These are phyloP conservation scores for Sistotremastrum suecicum DNA, from an alignment of 768 basidiomycete species.

Conservation along the genomic window DNA sequence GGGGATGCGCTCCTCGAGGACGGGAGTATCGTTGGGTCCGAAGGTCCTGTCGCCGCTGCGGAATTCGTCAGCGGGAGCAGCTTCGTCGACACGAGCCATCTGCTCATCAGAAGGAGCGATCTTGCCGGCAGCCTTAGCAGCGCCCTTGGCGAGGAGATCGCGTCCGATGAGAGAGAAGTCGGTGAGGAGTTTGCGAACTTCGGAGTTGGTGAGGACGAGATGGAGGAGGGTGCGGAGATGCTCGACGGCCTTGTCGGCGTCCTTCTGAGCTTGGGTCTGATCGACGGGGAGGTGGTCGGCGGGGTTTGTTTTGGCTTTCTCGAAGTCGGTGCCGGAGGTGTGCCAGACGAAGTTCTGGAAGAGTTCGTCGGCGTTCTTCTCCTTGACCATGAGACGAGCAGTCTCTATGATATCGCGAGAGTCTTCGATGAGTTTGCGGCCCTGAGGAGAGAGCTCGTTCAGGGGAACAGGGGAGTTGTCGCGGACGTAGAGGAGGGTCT, in stretches of 20 bases:
- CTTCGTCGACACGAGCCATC: conserved; percentile 51
- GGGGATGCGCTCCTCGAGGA: conserved; percentile 32
- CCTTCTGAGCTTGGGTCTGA: conserved; percentile 37
- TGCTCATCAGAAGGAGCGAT: conserved; percentile 53
- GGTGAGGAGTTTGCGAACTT: conserved; percentile 77
- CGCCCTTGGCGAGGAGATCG: conserved; percentile 66
- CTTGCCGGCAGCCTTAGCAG: conserved; percentile 51
- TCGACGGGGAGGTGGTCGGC: conserved; percentile 32
- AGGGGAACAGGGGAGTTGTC: conserved; percentile 45
- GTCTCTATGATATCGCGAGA: conserved; percentile 70
- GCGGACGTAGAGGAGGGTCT: conserved; percentile 52
- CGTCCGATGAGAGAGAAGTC: conserved; percentile 70
- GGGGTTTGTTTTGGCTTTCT: conserved; percentile 27
- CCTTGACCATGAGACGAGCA: conserved; percentile 48
- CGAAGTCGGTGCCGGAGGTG: conserved; percentile 40
- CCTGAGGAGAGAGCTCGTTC: conserved; percentile 59
- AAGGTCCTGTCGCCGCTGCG: conserved; percentile 31
- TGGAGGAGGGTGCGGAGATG: conserved; percentile 81
- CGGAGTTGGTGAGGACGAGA: conserved; percentile 84
- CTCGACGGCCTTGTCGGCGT: conserved; percentile 55
- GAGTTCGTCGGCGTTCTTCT: conserved; percentile 86
- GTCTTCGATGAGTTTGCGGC: conserved; percentile 63
- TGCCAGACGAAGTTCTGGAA: conserved; percentile 86
- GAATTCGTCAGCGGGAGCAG: conserved; percentile 58
- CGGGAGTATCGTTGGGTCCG: conserved; percentile 31